Conservation (phyloP, 768 basidiomycete genomes). For the Boletus insuetus region DNA sequence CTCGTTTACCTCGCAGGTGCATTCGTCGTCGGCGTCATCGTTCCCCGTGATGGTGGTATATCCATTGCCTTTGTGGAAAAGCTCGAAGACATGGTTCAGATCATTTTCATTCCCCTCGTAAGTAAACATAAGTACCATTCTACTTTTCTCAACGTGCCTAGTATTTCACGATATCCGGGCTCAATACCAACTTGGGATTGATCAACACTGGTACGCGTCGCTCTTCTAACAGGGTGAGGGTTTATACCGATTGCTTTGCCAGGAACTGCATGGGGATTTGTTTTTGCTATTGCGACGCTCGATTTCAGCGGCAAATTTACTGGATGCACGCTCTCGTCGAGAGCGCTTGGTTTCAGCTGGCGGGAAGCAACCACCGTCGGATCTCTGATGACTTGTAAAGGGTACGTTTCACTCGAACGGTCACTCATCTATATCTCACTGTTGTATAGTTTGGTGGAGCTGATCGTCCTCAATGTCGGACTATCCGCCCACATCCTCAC, state of each 20-base stretch:
- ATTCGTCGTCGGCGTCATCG: slow-evolving; percentile 76
- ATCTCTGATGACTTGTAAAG: slow-evolving; percentile 94
- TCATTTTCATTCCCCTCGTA: slow-evolving; percentile 86
- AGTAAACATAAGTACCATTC: slow-evolving; percentile 21
- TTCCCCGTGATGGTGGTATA: slow-evolving; percentile 86
- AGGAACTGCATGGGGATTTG: slow-evolving; percentile 87
- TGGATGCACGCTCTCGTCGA: slow-evolving; percentile 72
- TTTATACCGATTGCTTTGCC: background rate
- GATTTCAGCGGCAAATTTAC: slow-evolving; percentile 91
- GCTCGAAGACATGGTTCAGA: slow-evolving; percentile 89
- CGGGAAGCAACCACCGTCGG: slow-evolving; percentile 85
- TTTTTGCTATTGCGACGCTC: slow-evolving; percentile 68
- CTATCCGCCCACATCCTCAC: slow-evolving; percentile 75
- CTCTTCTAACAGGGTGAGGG: background rate
- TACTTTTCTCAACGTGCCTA: slow-evolving; percentile 27
- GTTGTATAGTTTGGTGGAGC: slow-evolving; percentile 68
- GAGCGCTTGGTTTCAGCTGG: slow-evolving; percentile 68
- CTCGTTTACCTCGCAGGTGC: slow-evolving; percentile 46
- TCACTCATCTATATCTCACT: slow-evolving; percentile 3
- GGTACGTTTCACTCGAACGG: slow-evolving; percentile 45
- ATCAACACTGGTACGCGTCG: slow-evolving; percentile 61
- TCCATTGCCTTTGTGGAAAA: slow-evolving; percentile 87
- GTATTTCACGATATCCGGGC: slow-evolving; percentile 93
- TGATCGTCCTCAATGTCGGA: slow-evolving; percentile 96
- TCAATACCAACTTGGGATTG: slow-evolving; percentile 87